Evolutionary conservation across 192 early-diverging fungal species (phyloP).

Genomic region (Linnemannia hyalina): DNA sequence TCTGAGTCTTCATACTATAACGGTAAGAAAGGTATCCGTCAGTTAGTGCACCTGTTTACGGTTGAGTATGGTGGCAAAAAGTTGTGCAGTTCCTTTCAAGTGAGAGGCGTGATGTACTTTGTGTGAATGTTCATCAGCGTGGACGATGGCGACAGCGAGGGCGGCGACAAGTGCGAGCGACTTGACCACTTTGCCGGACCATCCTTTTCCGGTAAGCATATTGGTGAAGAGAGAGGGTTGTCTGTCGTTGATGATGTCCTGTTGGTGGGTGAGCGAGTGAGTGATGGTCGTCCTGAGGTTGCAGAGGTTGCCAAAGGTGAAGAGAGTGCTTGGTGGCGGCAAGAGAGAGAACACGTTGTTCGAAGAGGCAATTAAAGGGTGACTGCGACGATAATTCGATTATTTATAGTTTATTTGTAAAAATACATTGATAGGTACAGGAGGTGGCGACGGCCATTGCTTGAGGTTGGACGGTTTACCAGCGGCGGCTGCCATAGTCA

Average conservation of each 20-base stretch:
- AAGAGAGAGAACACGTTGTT: not conserved
- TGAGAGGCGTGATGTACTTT: slow-evolving; percentile 32
- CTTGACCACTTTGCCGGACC: slow-evolving; percentile 23
- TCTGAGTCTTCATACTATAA: slow-evolving; percentile 70
- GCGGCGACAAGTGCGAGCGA: slow-evolving; percentile 15
- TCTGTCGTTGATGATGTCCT: not conserved
- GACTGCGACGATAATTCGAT: too few relatives aligned
- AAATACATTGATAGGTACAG: not conserved
- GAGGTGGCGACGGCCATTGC: not conserved
- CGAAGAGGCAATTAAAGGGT: not conserved
- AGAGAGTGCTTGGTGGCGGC: not conserved
- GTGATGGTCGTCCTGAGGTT: slow-evolving; percentile 4
- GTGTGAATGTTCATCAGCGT: slow-evolving; percentile 67
- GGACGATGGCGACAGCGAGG: slow-evolving; percentile 12
- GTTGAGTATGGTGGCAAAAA: not conserved
- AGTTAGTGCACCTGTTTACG: not conserved
- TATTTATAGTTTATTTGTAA: slow-evolving; percentile 8
- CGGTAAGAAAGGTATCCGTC: not conserved
- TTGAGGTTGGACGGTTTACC: not conserved
- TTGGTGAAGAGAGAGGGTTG: not conserved
- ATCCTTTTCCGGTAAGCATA: slow-evolving; percentile 23
- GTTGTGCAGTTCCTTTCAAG: not conserved
- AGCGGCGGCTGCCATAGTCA: slow-evolving; percentile 18
- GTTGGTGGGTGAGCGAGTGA: not conserved
- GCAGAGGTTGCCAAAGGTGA: not conserved